These are phyloP conservation scores for Cyanidium caldarium DNA, from an alignment of 23 red algal genomes.

Conservation along the genomic window DNA sequence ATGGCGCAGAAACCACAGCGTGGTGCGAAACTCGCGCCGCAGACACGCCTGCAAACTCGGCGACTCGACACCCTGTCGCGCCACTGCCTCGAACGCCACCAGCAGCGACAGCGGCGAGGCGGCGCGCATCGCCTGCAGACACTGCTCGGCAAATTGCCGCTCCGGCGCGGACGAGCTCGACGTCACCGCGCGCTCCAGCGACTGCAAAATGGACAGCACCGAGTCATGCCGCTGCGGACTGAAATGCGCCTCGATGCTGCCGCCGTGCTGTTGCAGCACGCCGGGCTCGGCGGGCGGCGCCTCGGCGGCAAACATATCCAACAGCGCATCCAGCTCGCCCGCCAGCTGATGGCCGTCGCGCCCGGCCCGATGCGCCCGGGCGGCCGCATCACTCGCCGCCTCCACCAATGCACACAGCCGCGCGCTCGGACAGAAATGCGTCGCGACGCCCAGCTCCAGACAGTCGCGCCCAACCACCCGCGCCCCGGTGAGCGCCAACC, in stretches of 20 bases:
- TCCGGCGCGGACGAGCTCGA: too few species aligned
- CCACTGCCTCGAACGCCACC: background rate
- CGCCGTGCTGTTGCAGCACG: background rate
- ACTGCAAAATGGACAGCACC: background rate
- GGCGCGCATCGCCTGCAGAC: background rate
- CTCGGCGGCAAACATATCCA: background rate
- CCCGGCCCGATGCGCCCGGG: background rate
- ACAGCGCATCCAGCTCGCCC: background rate
- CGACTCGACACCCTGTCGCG: background rate
- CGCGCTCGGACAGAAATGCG: constrained; percentile 44
- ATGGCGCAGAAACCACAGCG: constrained; percentile 17
- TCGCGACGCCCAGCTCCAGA: constrained; percentile 51
- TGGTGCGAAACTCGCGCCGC: constrained; percentile 34
- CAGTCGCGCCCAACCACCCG: constrained; percentile 30
- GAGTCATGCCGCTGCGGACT: background rate
- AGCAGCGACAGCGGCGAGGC: constrained; percentile 3
- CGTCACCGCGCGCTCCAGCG: background rate
- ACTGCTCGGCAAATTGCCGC: background rate
- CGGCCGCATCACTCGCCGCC: background rate
- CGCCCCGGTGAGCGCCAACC: constrained; percentile 62
- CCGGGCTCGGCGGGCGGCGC: background rate
- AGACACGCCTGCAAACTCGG: background rate
- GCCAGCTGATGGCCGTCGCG: background rate
- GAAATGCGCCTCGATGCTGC: background rate
- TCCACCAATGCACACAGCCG: constrained; percentile 17